Evolutionary conservation across 345 rosid species (phyloP).

Genomic region (Eucalyptus polybractea): DNA sequence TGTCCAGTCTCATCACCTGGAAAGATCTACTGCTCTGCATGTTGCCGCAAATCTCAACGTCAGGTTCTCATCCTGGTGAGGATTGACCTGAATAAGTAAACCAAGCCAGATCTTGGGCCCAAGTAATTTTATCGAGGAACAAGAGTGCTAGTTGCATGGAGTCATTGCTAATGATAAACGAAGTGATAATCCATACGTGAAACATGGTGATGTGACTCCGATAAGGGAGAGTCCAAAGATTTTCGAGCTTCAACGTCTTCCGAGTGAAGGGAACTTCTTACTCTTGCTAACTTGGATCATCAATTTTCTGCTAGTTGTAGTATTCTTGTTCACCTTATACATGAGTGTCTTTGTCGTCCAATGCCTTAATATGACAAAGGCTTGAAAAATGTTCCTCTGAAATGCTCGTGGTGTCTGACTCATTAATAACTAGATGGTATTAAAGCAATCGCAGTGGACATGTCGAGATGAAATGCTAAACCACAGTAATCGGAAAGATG

Average conservation of each 20-base stretch:
- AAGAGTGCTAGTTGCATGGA: background rate
- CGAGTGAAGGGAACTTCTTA: background rate
- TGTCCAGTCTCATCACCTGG: background rate
- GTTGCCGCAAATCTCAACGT: background rate
- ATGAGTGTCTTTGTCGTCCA: background rate
- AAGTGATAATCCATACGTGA: background rate
- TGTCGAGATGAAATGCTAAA: background rate
- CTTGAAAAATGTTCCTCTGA: background rate
- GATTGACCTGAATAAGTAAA: background rate
- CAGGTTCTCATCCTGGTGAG: background rate
- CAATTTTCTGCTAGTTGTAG: background rate
- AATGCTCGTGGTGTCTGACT: background rate
- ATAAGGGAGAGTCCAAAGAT: background rate
- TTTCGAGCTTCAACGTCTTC: background rate
- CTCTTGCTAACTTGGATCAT: background rate
- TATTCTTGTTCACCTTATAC: background rate
- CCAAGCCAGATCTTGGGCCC: background rate
- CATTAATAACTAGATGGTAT: background rate
- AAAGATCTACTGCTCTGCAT: background rate
- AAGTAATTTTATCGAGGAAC: background rate
- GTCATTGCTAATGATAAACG: background rate
- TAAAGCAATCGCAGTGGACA: background rate
- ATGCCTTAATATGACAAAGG: background rate
- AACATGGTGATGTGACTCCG: background rate
- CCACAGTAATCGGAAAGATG: background rate